Evolutionary conservation across 2,329 filamentous ascomycete species (phyloP).

Genomic region (Orbilia blumenaviensis): DNA sequence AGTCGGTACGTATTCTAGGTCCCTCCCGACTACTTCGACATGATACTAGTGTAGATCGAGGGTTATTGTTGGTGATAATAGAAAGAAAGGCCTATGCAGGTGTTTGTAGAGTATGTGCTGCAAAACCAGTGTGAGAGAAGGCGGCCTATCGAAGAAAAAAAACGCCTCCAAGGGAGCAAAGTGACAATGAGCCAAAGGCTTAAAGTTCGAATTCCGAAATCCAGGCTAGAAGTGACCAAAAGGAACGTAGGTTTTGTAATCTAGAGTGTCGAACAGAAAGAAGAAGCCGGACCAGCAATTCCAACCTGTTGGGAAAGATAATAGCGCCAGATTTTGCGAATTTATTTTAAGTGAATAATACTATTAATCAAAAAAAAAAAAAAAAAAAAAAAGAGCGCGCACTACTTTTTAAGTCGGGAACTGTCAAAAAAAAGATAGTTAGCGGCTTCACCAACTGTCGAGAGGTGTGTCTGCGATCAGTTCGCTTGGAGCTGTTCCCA

Average conservation of each 20-base stretch:
- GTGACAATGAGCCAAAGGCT: neutral
- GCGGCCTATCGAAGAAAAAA: neutral
- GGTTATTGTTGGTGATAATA: neutral
- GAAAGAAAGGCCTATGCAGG: neutral
- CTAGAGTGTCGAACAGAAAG: neutral
- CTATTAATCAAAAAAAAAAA: neutral
- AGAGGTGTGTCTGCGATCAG: neutral
- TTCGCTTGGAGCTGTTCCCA: conserved; percentile 37
- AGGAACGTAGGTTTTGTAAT: neutral
- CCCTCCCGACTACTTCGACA: conserved; percentile 38
- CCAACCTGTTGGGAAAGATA: conserved; percentile 27
- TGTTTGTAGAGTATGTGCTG: neutral
- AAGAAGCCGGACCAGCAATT: conserved; percentile 25
- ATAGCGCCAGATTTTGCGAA: neutral
- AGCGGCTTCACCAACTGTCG: neutral
- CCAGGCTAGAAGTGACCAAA: neutral
- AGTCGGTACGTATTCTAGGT: neutral
- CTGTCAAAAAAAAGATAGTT: conserved; percentile 26
- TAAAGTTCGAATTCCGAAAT: neutral
- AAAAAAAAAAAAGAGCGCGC: conserved; percentile 8
- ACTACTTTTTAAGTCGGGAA: conserved; percentile 8
- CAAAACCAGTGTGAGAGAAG: conserved; percentile 7
- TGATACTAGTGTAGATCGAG: conserved; percentile 20
- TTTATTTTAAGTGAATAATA: no score
- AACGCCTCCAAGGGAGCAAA: conserved; percentile 9